Evolutionary conservation across 768 basidiomycete genomes (phyloP).

Genomic region (Pleurotus tuoliensis): DNA sequence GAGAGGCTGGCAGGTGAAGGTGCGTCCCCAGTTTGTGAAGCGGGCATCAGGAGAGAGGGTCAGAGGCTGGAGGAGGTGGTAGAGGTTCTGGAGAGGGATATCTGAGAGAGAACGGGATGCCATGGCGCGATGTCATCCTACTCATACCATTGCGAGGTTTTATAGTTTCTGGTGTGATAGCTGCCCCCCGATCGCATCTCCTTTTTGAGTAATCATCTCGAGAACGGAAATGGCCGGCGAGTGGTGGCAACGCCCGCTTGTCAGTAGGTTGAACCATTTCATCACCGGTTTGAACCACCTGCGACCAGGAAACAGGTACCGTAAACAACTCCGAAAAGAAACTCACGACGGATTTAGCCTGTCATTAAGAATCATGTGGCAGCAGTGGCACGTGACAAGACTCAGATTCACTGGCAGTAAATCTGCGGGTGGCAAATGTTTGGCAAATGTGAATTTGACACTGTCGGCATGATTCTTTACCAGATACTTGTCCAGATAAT

Average conservation of each 20-base stretch:
- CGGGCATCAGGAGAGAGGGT: slow-evolving; percentile 39
- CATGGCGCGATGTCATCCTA: slow-evolving; percentile 26
- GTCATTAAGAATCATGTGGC: background rate
- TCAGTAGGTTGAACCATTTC: background rate
- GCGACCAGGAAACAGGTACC: slow-evolving; percentile 7
- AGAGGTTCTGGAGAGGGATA: slow-evolving; percentile 45
- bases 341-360: slow-evolving; percentile 6
- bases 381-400: no score
- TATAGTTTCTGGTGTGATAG: slow-evolving; percentile 25
- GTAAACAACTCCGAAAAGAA: slow-evolving; percentile 5
- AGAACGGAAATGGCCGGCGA: slow-evolving; percentile 8
- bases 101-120: slow-evolving; percentile 22
- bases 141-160: slow-evolving; percentile 29
- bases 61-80: slow-evolving; percentile 50
- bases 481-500: no score
- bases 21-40: slow-evolving; percentile 87
- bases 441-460: no score
- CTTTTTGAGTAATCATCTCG: slow-evolving; percentile 8
- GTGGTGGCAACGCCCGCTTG: slow-evolving; percentile 10
- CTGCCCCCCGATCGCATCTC: slow-evolving; percentile 23
- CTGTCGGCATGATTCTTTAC: no score
- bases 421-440: no score
- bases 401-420: no score
- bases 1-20: slow-evolving; percentile 66
- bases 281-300: background rate